Conservation (phyloP, 768 basidiomycete species). For the Boletus barrowsii region DNA sequence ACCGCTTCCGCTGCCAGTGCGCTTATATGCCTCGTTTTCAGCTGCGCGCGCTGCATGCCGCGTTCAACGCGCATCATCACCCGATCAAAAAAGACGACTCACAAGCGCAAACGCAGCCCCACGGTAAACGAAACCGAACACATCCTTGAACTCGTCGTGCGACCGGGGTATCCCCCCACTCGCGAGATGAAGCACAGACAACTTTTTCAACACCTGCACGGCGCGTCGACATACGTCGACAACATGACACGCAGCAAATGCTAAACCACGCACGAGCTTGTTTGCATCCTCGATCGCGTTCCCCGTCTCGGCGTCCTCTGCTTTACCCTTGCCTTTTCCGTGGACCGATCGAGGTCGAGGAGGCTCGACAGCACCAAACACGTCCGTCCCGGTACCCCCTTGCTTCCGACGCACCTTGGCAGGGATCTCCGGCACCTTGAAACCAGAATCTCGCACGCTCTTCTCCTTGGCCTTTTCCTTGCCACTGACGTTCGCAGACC, state of each 20-base stretch:
- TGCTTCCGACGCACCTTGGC: slow-evolving; percentile 20
- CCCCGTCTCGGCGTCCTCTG: slow-evolving; percentile 17
- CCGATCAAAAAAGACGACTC: slow-evolving; percentile 7
- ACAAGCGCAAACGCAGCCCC: slow-evolving; percentile 42
- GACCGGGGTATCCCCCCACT: slow-evolving; percentile 33
- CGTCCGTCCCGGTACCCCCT: slow-evolving; percentile 25
- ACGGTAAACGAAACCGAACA: slow-evolving; percentile 39
- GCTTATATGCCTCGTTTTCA: slow-evolving; percentile 26
- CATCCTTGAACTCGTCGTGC: slow-evolving; percentile 40
- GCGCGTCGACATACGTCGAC: neutral
- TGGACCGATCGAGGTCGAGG: slow-evolving; percentile 10
- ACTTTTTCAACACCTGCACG: slow-evolving; percentile 38
- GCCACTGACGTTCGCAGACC: slow-evolving; percentile 1
- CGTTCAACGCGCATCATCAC: neutral
- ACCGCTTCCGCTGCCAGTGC: slow-evolving; percentile 28
- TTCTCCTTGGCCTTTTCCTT: slow-evolving; percentile 5
- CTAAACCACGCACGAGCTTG: slow-evolving; percentile 48
- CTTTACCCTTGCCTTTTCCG: slow-evolving; percentile 40
- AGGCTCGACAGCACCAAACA: slow-evolving; percentile 27
- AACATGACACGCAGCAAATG: neutral
- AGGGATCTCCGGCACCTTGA: slow-evolving; percentile 53
- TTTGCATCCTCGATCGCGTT: slow-evolving; percentile 52
- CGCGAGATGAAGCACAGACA: slow-evolving; percentile 33
- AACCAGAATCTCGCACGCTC: slow-evolving; percentile 6
- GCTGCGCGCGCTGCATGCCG: slow-evolving; percentile 25